phyloP scores from a whole-genome alignment of 306 rosid genomes.

The Acmispon strigosus region DNA sequence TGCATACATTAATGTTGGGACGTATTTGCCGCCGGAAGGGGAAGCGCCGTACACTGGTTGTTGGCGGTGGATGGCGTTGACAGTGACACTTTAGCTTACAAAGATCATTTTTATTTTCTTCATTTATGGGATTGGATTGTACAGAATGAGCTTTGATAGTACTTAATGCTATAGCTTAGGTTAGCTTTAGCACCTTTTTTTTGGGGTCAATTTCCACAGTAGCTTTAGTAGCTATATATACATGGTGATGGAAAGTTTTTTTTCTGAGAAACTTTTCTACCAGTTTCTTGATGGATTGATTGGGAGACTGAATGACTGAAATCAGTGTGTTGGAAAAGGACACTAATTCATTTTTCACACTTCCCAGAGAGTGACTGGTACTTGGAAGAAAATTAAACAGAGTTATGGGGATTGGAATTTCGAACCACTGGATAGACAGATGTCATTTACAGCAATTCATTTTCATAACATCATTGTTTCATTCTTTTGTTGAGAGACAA shows the following conservation, averaged over 20 bases:
- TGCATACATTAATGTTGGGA: not conserved
- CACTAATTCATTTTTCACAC: not conserved
- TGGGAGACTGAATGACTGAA: not conserved
- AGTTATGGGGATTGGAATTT: not conserved
- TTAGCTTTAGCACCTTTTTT: not conserved
- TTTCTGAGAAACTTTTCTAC: not conserved
- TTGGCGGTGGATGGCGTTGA: not conserved
- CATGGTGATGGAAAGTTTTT: not conserved
- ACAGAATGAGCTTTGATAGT: not conserved
- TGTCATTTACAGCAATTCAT: too few species aligned
- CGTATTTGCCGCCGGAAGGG: not conserved
- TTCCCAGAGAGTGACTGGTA: not conserved
- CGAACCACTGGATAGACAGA: not conserved
- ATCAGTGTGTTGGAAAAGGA: constrained; percentile 8
- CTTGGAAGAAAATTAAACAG: not conserved
- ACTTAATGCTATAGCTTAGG: not conserved
- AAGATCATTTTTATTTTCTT: not conserved
- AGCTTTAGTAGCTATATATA: not conserved
- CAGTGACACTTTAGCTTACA: too few species aligned
- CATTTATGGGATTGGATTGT: constrained; percentile 14
- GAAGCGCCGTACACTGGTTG: not conserved
- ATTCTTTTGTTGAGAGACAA: too few species aligned
- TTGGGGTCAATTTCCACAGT: too few species aligned
- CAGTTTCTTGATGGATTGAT: not conserved
- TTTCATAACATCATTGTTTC: too few species aligned